Evolutionary conservation across 2,329 filamentous ascomycete genomes (phyloP).

Genomic region (Pseudogymnoascus verrucosus): DNA sequence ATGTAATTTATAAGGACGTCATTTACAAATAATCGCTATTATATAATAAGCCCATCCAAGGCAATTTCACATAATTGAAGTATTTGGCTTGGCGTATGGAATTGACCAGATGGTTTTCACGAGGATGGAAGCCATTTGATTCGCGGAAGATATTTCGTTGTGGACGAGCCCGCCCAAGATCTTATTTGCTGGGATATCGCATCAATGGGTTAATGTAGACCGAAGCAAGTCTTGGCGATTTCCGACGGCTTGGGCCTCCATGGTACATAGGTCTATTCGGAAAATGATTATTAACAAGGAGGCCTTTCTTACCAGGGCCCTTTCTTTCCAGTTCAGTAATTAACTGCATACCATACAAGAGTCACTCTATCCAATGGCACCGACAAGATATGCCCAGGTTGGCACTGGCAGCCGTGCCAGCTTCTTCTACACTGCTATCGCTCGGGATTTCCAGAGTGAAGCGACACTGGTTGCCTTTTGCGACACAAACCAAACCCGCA

Average conservation of each 20-base stretch:
- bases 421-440: conserved; percentile 54
- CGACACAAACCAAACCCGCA: conserved; percentile 52
- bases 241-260: not conserved
- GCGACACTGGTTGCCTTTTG: conserved; percentile 48
- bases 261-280: not conserved
- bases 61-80: not conserved
- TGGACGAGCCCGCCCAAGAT: not conserved
- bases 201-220: not conserved
- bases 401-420: conserved; percentile 51
- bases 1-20: not conserved
- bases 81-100: not conserved
- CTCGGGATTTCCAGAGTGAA: conserved; percentile 41
- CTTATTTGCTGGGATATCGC: not conserved
- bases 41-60: not conserved
- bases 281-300: not conserved
- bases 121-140: not conserved
- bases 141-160: not conserved
- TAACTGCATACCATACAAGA: not conserved
- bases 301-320: not conserved
- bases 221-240: not conserved
- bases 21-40: not conserved
- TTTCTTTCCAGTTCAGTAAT: not conserved
- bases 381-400: conserved; percentile 43
- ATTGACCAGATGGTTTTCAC: not conserved
- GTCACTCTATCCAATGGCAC: conserved; percentile 24